Percentiles rank a stretch among this genome's conserved stretches.
Conservation (phyloP, 1,284 basidiomycete species). For the Wolfiporia cocos region DNA sequence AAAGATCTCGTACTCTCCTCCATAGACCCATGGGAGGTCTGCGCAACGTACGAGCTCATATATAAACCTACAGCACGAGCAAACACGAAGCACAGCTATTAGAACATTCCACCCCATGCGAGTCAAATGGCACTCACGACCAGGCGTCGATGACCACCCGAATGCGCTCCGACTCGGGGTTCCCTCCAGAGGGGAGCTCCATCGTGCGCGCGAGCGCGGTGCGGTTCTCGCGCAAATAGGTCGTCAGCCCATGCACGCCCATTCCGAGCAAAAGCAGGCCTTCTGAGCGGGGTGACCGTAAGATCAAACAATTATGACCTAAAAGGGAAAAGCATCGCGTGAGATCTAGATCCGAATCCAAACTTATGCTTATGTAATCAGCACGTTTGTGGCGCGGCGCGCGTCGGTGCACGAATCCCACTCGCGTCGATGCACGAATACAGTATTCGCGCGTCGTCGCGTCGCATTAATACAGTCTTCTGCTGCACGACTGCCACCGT, state of each 20-base stretch:
- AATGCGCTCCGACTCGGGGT: conserved; percentile 12
- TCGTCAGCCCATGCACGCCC: conserved; percentile 80
- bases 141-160: conserved; percentile 77
- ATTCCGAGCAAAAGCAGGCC: too few relatives aligned
- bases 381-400: too few relatives aligned
- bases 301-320: too few relatives aligned
- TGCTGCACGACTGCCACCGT: too few relatives aligned
- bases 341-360: too few relatives aligned
- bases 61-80: conserved; percentile 54
- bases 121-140: conserved; percentile 72
- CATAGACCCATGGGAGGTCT: conserved; percentile 77
- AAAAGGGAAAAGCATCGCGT: too few relatives aligned
- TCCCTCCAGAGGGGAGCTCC: conserved; percentile 23
- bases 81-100: neutral
- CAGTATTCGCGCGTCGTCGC: too few relatives aligned
- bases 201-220: conserved; percentile 50
- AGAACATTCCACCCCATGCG: neutral
- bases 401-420: too few relatives aligned
- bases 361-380: too few relatives aligned
- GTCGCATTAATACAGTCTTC: too few relatives aligned
- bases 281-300: too few relatives aligned
- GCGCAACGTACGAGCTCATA: conserved; percentile 64
- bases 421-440: too few relatives aligned
- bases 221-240: conserved; percentile 72
- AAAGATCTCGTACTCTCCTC: conserved; percentile 75